Conservation (phyloP, 139 green algal genomes). For the Closterium sp. region DNA sequence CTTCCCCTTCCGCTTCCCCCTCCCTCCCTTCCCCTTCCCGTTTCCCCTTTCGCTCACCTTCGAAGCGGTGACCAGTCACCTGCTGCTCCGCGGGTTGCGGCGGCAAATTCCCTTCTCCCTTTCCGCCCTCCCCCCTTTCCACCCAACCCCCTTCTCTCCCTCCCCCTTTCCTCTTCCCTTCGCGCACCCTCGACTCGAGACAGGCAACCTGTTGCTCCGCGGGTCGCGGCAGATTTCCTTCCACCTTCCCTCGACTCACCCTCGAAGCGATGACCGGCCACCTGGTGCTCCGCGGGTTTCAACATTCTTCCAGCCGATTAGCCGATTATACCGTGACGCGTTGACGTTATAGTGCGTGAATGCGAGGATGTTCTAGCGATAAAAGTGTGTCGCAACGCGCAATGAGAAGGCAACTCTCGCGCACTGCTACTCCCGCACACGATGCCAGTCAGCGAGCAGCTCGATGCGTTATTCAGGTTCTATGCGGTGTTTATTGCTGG, state of each 20-base stretch:
- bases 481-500: neutral
- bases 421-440: neutral
- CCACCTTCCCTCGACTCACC: no score
- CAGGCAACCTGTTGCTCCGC: no score
- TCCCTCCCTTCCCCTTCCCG: neutral
- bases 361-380: no score
- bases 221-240: no score
- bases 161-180: no score
- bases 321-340: neutral
- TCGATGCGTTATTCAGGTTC: neutral
- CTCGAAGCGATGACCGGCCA: slow-evolving; percentile 24
- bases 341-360: neutral
- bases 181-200: no score
- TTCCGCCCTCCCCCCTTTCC: no score
- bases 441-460: neutral
- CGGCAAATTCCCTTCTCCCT: no score
- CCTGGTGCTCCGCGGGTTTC: slow-evolving; percentile 10
- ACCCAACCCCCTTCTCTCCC: no score
- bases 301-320: neutral
- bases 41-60: neutral
- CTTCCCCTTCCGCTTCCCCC: neutral
- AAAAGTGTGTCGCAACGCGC: no score
- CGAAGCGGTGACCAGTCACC: neutral
- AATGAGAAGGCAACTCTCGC: neutral
- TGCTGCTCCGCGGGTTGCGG: no score